A percentile compares a stretch with the other conserved stretches of the same genome.
Conservation (phyloP, 768 basidiomycete genomes). For the Podaxis sp. region DNA sequence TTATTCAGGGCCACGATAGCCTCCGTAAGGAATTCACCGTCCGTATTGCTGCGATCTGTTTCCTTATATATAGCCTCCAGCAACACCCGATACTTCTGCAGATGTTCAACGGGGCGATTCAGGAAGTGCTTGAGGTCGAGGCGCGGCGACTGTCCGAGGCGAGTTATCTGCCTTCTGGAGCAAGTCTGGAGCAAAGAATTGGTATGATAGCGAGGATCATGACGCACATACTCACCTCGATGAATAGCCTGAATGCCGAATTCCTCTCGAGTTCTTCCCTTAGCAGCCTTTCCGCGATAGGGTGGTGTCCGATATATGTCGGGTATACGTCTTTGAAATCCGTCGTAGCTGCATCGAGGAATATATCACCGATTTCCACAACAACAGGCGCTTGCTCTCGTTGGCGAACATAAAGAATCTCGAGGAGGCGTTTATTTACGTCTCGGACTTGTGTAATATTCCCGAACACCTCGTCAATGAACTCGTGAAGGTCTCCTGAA, state of each 20-base stretch:
- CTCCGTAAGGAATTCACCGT: slow-evolving; percentile 76
- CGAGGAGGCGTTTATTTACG: slow-evolving; percentile 75
- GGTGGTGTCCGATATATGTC: slow-evolving; percentile 79
- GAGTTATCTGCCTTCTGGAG: slow-evolving; percentile 36
- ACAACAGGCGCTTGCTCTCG: slow-evolving; percentile 82
- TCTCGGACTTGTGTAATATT: slow-evolving; percentile 84
- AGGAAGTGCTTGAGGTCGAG: slow-evolving; percentile 77
- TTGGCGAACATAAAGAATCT: slow-evolving; percentile 81
- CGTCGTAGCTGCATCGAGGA: slow-evolving; percentile 71
- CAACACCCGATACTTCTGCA: slow-evolving; percentile 80
- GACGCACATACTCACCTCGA: slow-evolving; percentile 55
- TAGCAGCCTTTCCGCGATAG: slow-evolving; percentile 79
- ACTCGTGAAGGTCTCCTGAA: slow-evolving; percentile 63
- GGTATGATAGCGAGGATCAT: neutral
- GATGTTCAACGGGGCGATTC: slow-evolving; percentile 73
- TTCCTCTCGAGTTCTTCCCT: slow-evolving; percentile 85
- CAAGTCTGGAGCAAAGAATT: slow-evolving; percentile 30
- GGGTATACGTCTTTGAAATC: slow-evolving; percentile 87
- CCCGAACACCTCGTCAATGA: slow-evolving; percentile 84
- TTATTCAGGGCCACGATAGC: slow-evolving; percentile 83
- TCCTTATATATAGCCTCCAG: slow-evolving; percentile 85
- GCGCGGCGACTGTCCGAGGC: slow-evolving; percentile 34
- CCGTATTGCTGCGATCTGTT: slow-evolving; percentile 76
- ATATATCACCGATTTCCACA: slow-evolving; percentile 82
- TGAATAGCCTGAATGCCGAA: slow-evolving; percentile 75